Percentiles rank a stretch among this genome's conserved stretches.
These are phyloP conservation scores for Xanthoceras sorbifolium DNA, from an alignment of 345 rosid species.

Conservation along the genomic window DNA sequence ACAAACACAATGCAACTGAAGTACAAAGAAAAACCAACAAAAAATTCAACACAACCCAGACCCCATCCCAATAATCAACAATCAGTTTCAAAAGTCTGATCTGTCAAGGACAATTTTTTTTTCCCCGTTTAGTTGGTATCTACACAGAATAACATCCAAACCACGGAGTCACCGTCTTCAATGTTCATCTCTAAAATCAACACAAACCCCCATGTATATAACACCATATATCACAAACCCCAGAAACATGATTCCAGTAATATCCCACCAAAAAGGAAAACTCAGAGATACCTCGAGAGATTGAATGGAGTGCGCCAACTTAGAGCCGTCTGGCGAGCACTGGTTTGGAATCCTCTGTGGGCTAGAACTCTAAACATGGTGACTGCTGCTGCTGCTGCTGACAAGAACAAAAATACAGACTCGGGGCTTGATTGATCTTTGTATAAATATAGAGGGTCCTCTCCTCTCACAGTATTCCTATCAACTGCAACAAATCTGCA, in stretches of 20 bases:
- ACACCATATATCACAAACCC: background rate
- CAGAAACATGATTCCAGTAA: background rate
- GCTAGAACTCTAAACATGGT: constrained; percentile 50
- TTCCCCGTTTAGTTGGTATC: no score
- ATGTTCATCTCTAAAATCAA: background rate
- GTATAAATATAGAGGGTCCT: no score
- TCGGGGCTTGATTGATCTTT: background rate
- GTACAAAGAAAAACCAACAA: background rate
- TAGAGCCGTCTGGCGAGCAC: constrained; percentile 40
- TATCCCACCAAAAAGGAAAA: background rate
- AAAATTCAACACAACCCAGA: background rate
- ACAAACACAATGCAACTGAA: background rate
- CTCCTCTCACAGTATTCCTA: background rate
- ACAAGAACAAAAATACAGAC: background rate
- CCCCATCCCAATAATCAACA: background rate
- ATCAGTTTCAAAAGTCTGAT: background rate
- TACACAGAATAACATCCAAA: no score
- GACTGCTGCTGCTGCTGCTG: background rate
- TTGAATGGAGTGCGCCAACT: constrained; percentile 38
- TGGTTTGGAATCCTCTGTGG: constrained; percentile 39
- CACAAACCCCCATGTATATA: background rate
- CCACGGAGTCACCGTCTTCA: no score
- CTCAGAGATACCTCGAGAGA: constrained; percentile 41
- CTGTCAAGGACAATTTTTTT: background rate
- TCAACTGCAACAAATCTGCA: no score